These are phyloP conservation scores for Ustilago cynodontis DNA, from an alignment of 1,284 basidiomycete species.

Conservation along the genomic window DNA sequence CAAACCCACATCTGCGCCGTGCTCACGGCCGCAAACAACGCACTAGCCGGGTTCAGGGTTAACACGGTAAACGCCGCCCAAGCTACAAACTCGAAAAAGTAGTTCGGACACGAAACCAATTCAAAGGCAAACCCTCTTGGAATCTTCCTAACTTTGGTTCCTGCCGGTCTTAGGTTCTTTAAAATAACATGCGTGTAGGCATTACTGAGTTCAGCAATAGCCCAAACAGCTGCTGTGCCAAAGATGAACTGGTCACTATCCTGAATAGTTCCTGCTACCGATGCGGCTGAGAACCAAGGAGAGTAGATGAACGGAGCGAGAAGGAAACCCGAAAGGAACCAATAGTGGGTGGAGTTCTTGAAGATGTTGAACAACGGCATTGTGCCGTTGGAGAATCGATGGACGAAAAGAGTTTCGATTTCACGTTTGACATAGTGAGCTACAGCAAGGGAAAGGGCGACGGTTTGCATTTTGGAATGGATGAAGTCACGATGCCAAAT, in stretches of 20 bases:
- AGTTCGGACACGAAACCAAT: constrained; percentile 89
- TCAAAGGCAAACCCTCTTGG: constrained; percentile 85
- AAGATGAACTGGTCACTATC: constrained; percentile 79
- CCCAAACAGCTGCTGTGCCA: constrained; percentile 79
- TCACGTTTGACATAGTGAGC: constrained; percentile 93
- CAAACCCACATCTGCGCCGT: constrained; percentile 84
- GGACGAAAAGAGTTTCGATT: constrained; percentile 86
- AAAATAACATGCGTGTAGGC: constrained; percentile 84
- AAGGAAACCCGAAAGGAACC: constrained; percentile 78
- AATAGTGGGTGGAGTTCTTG: constrained; percentile 76
- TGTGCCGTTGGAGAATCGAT: constrained; percentile 90
- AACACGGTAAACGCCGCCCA: constrained; percentile 83
- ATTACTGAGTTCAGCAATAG: constrained; percentile 87
- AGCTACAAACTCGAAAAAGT: constrained; percentile 86
- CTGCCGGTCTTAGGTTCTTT: constrained; percentile 83
- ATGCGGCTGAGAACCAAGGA: constrained; percentile 77
- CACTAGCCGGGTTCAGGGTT: constrained; percentile 77
- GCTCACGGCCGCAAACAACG: constrained; percentile 79
- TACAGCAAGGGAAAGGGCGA: constrained; percentile 82
- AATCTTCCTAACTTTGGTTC: constrained; percentile 83
- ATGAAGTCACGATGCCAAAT: constrained; percentile 77
- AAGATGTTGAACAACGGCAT: constrained; percentile 91
- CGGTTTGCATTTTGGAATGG: constrained; percentile 85
- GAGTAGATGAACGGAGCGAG: constrained; percentile 52
- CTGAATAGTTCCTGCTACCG: constrained; percentile 78